Evolutionary conservation across 2,329 filamentous ascomycete species (phyloP).

Genomic region (Stagonosporopsis vannaccii): DNA sequence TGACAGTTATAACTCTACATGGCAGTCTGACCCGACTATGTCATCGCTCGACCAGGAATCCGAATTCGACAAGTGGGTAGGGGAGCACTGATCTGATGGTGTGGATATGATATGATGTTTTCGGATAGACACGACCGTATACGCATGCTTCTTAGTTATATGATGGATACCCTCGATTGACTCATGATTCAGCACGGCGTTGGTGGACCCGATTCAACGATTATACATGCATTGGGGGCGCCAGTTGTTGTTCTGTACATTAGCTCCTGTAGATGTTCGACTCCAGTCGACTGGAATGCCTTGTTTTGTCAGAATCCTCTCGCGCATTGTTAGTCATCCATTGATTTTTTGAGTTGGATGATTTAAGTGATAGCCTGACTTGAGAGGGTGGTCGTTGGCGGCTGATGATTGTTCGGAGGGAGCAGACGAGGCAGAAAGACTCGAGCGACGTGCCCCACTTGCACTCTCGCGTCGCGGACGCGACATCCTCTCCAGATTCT

Average conservation of each 20-base stretch:
- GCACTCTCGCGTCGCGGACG: conserved; percentile 24
- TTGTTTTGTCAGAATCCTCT: background rate
- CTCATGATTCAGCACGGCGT: conserved; percentile 16
- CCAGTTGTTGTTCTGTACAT: conserved; percentile 1
- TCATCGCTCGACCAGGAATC: conserved; percentile 50
- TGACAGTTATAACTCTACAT: conserved; percentile 44
- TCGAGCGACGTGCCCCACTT: conserved; percentile 26
- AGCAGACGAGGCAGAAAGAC: conserved; percentile 16
- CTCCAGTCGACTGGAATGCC: background rate
- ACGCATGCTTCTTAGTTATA: conserved; percentile 10
- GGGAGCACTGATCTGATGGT: conserved; percentile 34
- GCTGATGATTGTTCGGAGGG: background rate
- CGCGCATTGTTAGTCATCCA: background rate
- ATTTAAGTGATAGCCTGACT: background rate
- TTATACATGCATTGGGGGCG: conserved; percentile 10
- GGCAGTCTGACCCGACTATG: conserved; percentile 47
- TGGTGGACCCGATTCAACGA: conserved; percentile 1
- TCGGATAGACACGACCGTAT: conserved; percentile 12
- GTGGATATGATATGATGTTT: background rate
- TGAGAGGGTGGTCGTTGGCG: conserved; percentile 3
- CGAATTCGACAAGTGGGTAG: conserved; percentile 58
- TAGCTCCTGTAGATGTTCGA: conserved; percentile 2
- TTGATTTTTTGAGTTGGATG: background rate
- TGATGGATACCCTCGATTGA: conserved; percentile 12
- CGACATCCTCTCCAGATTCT: conserved; percentile 19